Base-by-base conservation (phyloP, 2,329 filamentous ascomycete species). In the Botrytis porri region DNA sequence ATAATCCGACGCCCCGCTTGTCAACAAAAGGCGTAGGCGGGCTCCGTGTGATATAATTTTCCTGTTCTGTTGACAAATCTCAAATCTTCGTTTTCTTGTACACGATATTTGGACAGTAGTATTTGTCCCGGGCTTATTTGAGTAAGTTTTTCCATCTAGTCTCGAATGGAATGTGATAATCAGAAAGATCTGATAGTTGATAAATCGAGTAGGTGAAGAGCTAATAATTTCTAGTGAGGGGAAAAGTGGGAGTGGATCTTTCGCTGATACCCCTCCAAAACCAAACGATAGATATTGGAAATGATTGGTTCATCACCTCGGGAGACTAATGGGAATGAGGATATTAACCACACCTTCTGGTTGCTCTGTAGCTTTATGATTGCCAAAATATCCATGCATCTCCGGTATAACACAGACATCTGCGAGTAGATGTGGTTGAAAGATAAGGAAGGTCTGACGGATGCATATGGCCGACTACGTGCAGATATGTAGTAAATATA, bases 311-410 rank as follows among this genome's bases (percentile, higher is more conserved):
- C 0, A 41, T 43, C 14, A 9, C 48, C 48, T 57, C 48, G 65
- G 35, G 37, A 32, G 48, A 32, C 65, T 39, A 57, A 12, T 7
- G 22, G 61, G 39, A 63, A 63, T n/a, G 41, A 32, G 61, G 25
- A 41, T 41, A 41, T 57, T 41, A n/a, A 39, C 35, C 35, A 41
- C 45, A 39, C 32, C 32, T 48, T 48, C 37, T 32, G 35, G 35
- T 45, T 29, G 29, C 25, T 43, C n/a, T 63, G 37, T n/a, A 43
- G 41, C 20, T 65, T 14, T 29, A 14, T 48, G 63, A 65, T 32
- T 65, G 29, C 22, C 35, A 54, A 39, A 39, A 22, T 64, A 7
- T 45, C 62, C 62, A 66, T 66, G 63, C 48, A 66, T 66, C 63
- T 66, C 45, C 63, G 63, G 32, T 65, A 37, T 22, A 29, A n/a